phyloP scores from a whole-genome alignment of 768 basidiomycete species.

The Suillus discolor region DNA sequence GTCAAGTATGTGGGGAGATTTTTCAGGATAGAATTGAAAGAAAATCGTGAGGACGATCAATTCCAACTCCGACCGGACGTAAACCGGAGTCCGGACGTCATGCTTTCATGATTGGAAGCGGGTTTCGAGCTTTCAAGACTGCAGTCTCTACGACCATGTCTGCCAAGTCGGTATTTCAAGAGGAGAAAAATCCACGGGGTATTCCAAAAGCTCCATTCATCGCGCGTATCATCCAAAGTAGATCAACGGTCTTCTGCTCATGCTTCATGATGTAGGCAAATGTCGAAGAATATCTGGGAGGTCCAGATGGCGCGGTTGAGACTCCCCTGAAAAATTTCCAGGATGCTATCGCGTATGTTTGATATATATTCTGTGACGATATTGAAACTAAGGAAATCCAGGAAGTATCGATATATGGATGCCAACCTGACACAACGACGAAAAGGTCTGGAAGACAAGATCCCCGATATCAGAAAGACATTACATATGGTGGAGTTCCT shows the following conservation, averaged over 20 bases:
- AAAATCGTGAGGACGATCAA: neutral
- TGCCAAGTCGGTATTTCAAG: conserved; percentile 33
- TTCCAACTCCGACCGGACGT: too few relatives aligned
- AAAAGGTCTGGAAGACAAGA: conserved; percentile 85
- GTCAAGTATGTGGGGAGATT: conserved; percentile 75
- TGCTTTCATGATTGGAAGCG: too few relatives aligned
- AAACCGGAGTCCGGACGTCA: too few relatives aligned
- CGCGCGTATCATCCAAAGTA: conserved; percentile 48
- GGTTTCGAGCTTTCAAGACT: neutral
- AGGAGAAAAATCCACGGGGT: conserved; percentile 81
- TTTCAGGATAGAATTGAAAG: conserved; percentile 70
- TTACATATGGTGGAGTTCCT: conserved; percentile 86
- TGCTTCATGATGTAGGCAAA: conserved; percentile 57
- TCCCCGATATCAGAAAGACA: conserved; percentile 94
- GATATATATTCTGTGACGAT: conserved; percentile 12
- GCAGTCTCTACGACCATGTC: conserved; percentile 19
- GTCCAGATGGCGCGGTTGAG: conserved; percentile 78
- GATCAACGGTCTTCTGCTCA: conserved; percentile 4
- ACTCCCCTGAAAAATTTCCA: conserved; percentile 78
- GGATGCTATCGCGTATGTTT: conserved; percentile 88
- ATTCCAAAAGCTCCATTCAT: conserved; percentile 97
- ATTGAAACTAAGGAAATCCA: conserved; percentile 42
- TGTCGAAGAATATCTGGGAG: conserved; percentile 85
- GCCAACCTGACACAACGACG: conserved; percentile 77
- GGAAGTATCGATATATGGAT: conserved; percentile 99